These are phyloP conservation scores for Anacardium occidentale DNA, from an alignment of 345 rosid genomes.

Conservation along the genomic window DNA sequence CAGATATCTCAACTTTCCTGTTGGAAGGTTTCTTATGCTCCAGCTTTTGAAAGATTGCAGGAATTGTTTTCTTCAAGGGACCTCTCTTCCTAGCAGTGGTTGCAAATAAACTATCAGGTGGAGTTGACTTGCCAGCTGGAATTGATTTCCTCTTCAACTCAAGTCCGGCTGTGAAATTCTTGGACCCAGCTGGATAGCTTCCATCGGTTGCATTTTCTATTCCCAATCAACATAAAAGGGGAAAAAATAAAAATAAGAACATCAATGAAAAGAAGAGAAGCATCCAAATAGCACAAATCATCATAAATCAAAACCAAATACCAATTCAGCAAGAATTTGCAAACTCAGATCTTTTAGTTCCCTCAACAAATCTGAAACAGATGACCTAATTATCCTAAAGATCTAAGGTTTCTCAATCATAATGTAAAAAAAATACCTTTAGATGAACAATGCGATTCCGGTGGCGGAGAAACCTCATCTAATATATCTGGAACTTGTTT, in stretches of 20 bases:
- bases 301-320: not conserved
- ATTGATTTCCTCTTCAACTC: constrained; percentile 40
- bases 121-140: constrained; percentile 42
- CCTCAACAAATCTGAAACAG: not conserved
- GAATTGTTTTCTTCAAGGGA: constrained; percentile 43
- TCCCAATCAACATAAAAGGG: constrained; percentile 9
- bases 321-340: constrained; percentile 3
- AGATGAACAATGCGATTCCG: constrained; percentile 59
- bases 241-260: not conserved
- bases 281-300: not conserved
- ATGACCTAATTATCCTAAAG: not conserved
- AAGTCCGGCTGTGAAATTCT: constrained; percentile 29
- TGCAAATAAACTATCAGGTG: constrained; percentile 49
- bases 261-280: not conserved
- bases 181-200: constrained; percentile 39
- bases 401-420: not conserved
- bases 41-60: constrained; percentile 28
- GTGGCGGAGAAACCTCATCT: constrained; percentile 67
- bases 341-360: constrained; percentile 7
- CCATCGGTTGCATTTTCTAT: constrained; percentile 67
- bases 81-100: constrained; percentile 47
- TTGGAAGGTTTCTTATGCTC: constrained; percentile 52
- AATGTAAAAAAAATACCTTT: constrained; percentile 46
- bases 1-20: constrained; percentile 51
- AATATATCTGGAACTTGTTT: constrained; percentile 86